phyloP scores from a whole-genome alignment of 768 basidiomycete genomes.

The Postia placenta region DNA sequence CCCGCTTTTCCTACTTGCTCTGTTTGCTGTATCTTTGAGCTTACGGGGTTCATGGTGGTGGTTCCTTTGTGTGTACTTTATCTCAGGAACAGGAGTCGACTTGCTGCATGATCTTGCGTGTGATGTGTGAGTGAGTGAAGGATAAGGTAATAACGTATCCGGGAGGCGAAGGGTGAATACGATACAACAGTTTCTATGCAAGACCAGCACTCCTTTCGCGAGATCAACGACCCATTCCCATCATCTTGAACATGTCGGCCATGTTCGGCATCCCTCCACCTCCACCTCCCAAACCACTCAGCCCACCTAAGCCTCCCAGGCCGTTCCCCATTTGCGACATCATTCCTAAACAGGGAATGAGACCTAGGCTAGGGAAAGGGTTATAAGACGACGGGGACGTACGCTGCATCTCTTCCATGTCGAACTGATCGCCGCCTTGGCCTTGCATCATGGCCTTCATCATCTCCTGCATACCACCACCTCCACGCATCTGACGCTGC shows the following conservation, averaged over 20 bases:
- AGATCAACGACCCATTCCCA: slow-evolving; percentile 66
- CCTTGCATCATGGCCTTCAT: slow-evolving; percentile 98
- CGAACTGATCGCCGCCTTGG: slow-evolving; percentile 81
- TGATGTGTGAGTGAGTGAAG: slow-evolving; percentile 4
- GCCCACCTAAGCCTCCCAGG: slow-evolving; percentile 35
- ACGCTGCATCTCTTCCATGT: slow-evolving; percentile 96
- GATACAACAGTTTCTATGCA: no score
- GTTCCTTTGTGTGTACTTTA: slow-evolving; percentile 25
- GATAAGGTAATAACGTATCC: no score
- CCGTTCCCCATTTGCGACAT: slow-evolving; percentile 82
- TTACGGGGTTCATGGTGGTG: slow-evolving; percentile 24
- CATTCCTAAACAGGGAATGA: slow-evolving; percentile 50
- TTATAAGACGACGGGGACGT: slow-evolving; percentile 23
- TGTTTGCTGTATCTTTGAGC: slow-evolving; percentile 17
- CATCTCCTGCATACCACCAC: slow-evolving; percentile 95
- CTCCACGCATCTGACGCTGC: slow-evolving; percentile 73
- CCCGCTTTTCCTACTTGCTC: slow-evolving; percentile 17
- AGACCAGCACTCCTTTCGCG: no score
- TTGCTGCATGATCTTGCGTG: slow-evolving; percentile 20
- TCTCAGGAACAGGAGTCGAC: slow-evolving; percentile 25
- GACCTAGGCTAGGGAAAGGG: slow-evolving; percentile 2
- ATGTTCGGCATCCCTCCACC: slow-evolving; percentile 63
- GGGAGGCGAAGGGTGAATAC: no score
- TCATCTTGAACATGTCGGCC: slow-evolving; percentile 83
- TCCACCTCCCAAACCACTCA: slow-evolving; percentile 56